phyloP scores from a whole-genome alignment of 495 filamentous ascomycete genomes.

The Annulohypoxylon moriforme region DNA sequence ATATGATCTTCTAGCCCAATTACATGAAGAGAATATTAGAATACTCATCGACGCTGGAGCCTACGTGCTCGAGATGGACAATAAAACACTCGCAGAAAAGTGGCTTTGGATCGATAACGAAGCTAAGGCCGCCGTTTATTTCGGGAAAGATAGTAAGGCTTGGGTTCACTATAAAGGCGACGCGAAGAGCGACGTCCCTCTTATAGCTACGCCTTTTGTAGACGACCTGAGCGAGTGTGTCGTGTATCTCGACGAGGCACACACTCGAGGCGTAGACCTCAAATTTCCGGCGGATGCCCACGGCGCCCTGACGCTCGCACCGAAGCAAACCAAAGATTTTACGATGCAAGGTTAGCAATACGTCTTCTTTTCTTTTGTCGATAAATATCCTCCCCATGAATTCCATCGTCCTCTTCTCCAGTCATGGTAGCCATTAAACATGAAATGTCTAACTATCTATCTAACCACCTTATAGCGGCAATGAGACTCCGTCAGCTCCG shows the following conservation, averaged over 20 bases:
- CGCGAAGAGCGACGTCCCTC: slow-evolving; percentile 41
- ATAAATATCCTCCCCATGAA: background rate
- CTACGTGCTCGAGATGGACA: slow-evolving; percentile 61
- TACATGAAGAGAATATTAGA: slow-evolving; percentile 49
- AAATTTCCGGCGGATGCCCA: slow-evolving; percentile 55
- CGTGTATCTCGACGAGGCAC: slow-evolving; percentile 50
- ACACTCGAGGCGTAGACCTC: slow-evolving; percentile 64
- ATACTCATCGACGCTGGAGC: slow-evolving; percentile 66
- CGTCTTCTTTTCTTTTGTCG: background rate
- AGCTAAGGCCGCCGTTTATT: slow-evolving; percentile 52
- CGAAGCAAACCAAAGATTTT: slow-evolving; percentile 61
- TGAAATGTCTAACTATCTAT: slow-evolving; percentile 12
- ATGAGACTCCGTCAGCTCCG: slow-evolving; percentile 58
- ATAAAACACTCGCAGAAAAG: slow-evolving; percentile 51
- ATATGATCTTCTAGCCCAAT: slow-evolving; percentile 47
- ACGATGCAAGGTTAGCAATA: slow-evolving; percentile 56
- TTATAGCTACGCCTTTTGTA: slow-evolving; percentile 57
- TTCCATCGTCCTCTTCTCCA: too few species aligned
- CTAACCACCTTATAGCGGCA: slow-evolving; percentile 51
- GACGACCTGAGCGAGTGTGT: slow-evolving; percentile 57
- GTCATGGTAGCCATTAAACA: background rate
- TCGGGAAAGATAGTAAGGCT: slow-evolving; percentile 55
- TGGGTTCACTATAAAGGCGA: slow-evolving; percentile 56
- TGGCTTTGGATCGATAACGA: slow-evolving; percentile 60
- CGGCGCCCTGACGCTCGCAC: slow-evolving; percentile 61